Evolutionary conservation across 495 filamentous ascomycete genomes (phyloP).

Genomic region (Tuber melanosporum): DNA sequence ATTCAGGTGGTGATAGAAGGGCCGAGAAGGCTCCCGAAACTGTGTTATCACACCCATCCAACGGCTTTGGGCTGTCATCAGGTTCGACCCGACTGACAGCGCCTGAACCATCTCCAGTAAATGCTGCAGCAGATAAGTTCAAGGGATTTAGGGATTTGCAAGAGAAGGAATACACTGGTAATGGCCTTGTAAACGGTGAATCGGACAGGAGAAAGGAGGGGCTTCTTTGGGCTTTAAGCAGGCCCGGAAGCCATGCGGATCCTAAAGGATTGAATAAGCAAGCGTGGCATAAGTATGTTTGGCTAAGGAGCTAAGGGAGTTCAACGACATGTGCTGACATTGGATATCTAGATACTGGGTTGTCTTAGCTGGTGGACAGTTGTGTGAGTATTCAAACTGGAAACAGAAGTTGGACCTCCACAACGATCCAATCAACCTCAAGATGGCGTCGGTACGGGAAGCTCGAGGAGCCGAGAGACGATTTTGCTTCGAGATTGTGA

Average conservation of each 20-base stretch:
- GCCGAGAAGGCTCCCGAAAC: constrained; percentile 16
- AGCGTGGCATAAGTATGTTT: constrained; percentile 94
- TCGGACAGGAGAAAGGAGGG: constrained; percentile 74
- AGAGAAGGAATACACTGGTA: constrained; percentile 59
- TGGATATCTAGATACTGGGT: constrained; percentile 76
- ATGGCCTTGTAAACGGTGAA: constrained; percentile 46
- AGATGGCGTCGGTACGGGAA: constrained; percentile 93
- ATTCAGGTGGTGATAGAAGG: constrained; percentile 15
- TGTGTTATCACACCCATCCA: constrained; percentile 36
- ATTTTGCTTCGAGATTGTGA: constrained; percentile 98
- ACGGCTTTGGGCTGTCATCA: constrained; percentile 22
- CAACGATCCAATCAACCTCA: constrained; percentile 96
- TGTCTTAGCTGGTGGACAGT: constrained; percentile 87
- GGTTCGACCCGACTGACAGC: constrained; percentile 44
- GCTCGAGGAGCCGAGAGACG: constrained; percentile 87
- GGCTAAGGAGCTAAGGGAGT: neutral
- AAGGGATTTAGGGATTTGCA: constrained; percentile 85
- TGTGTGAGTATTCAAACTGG: constrained; percentile 99
- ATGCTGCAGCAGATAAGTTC: constrained; percentile 56
- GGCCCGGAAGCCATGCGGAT: constrained; percentile 89
- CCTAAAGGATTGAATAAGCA: constrained; percentile 92
- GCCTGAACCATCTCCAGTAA: constrained; percentile 28
- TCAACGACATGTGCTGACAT: constrained; percentile 16
- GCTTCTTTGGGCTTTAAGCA: constrained; percentile 85
- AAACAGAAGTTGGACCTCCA: constrained; percentile 94